A percentile compares a stretch with the other conserved stretches of the same genome.
phyloP scores from a whole-genome alignment of 2,329 filamentous ascomycete species.

The Colletotrichum sojae region DNA sequence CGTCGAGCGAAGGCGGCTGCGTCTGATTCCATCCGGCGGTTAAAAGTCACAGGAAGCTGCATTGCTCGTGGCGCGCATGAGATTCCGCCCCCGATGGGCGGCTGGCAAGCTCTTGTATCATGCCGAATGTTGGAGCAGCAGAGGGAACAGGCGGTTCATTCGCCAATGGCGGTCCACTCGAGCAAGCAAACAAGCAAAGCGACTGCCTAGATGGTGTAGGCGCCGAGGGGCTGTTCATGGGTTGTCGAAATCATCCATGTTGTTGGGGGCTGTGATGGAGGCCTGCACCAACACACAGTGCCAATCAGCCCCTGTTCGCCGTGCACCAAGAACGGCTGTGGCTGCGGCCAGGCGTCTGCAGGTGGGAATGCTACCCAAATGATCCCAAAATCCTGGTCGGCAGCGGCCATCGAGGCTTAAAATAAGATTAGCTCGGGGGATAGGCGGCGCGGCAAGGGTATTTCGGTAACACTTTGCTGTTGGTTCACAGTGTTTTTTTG shows the following conservation, averaged over 20 bases:
- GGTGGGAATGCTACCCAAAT: conserved; percentile 7
- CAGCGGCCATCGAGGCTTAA: background rate
- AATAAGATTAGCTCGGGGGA: background rate
- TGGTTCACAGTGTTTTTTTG: background rate
- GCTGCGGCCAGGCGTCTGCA: conserved; percentile 15
- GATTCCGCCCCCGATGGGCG: conserved; percentile 4
- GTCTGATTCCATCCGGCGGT: conserved; percentile 7
- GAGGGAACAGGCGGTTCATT: background rate
- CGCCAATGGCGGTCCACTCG: background rate
- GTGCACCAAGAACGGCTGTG: conserved; percentile 1
- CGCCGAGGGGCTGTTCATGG: background rate
- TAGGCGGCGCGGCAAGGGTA: conserved; percentile 7
- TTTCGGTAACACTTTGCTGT: conserved; percentile 2
- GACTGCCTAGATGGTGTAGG: background rate
- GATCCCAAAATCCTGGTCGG: background rate
- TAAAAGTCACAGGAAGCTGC: background rate
- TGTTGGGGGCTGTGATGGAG: conserved; percentile 19
- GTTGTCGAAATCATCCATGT: background rate
- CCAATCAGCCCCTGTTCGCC: background rate
- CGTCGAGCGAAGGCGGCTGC: background rate
- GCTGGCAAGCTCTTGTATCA: conserved; percentile 9
- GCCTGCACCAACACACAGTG: conserved; percentile 16
- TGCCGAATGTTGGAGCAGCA: background rate
- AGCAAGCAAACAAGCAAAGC: background rate
- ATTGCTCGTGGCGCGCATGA: background rate